Conservation (phyloP, 2,329 filamentous ascomycete species). For the Clonostachys sp. region DNA sequence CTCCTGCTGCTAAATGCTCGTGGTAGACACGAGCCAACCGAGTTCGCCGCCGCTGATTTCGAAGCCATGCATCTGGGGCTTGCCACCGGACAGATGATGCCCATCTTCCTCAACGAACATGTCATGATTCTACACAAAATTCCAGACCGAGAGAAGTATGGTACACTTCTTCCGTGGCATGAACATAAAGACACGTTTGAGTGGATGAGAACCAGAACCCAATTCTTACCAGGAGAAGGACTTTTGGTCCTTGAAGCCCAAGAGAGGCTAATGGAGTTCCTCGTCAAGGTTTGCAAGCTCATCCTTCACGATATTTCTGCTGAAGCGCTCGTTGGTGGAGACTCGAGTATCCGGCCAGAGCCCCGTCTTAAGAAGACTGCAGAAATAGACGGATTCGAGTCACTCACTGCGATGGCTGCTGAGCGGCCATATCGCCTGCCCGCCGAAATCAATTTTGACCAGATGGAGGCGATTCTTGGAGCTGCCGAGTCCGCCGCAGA, state of each 20-base stretch:
- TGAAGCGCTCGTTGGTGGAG: conserved; percentile 15
- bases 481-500: conserved; percentile 35
- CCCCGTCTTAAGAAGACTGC: conserved; percentile 20
- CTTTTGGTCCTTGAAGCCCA: conserved; percentile 47
- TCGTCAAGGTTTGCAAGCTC: conserved; percentile 37
- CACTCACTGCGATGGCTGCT: conserved; percentile 30
- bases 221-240: conserved; percentile 38
- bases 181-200: conserved; percentile 27
- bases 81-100: conserved; percentile 12
- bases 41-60: conserved; percentile 42
- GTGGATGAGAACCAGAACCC: conserved; percentile 22
- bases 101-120: conserved; percentile 19
- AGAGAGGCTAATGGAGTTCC: conserved; percentile 37
- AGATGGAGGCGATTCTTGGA: conserved; percentile 35
- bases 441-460: conserved; percentile 34
- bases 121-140: conserved; percentile 26
- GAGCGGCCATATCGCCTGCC: conserved; percentile 51
- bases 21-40: conserved; percentile 35
- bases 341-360: conserved; percentile 27
- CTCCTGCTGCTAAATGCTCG: conserved; percentile 48
- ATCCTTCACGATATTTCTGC: conserved; percentile 46
- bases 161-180: conserved; percentile 24
- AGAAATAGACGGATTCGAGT: conserved; percentile 23
- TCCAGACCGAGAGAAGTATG: conserved; percentile 21
- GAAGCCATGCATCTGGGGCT: conserved; percentile 21